These are phyloP conservation scores for Tetraselmis chui DNA, from an alignment of 139 green algal genomes.

Conservation along the genomic window DNA sequence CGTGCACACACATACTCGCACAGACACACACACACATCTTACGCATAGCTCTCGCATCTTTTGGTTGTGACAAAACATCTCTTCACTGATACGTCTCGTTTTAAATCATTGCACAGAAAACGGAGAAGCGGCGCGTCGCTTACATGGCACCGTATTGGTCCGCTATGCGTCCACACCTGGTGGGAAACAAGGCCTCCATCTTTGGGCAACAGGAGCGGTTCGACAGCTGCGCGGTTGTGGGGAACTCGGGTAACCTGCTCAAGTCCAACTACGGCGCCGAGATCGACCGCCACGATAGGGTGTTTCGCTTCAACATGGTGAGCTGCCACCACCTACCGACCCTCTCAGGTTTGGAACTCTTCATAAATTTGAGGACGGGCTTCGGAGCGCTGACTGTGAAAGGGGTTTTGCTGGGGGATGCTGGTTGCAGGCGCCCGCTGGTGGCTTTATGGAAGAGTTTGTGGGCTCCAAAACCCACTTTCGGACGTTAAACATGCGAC, in stretches of 20 bases:
- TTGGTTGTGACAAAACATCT: background rate
- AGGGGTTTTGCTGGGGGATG: too few relatives aligned
- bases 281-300: conserved; percentile 15
- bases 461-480: background rate
- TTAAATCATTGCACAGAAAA: too few relatives aligned
- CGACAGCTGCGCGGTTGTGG: conserved; percentile 12
- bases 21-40: background rate
- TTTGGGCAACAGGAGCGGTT: background rate
- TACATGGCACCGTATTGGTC: background rate
- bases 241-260: conserved; percentile 12
- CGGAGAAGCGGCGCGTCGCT: too few relatives aligned
- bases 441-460: background rate
- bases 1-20: background rate
- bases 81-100: too few relatives aligned
- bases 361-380: background rate
- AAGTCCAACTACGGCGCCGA: conserved; percentile 5
- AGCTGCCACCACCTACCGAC: background rate
- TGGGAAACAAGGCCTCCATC: background rate
- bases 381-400: background rate
- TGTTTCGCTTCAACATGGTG: conserved; percentile 10
- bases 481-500: background rate
- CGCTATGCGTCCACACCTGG: background rate
- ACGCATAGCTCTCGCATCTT: background rate
- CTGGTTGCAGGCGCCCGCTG: background rate
- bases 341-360: background rate